Evolutionary conservation across 371 early-diverging fungal genomes (phyloP).

Genomic region (Batkoa obscura): DNA sequence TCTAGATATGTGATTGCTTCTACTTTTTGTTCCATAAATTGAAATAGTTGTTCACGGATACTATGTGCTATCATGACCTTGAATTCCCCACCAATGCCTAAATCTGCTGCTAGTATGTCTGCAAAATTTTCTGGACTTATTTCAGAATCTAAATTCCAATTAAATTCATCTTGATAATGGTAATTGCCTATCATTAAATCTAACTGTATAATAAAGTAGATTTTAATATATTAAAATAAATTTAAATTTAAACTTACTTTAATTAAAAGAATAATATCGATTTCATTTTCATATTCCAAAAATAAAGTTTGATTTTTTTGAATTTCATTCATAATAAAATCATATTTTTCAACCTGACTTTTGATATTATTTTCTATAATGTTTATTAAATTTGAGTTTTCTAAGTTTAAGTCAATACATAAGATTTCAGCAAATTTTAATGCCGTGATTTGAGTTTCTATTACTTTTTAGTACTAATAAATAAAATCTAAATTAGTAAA

Average conservation of each 20-base stretch:
- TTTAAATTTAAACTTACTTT: not conserved
- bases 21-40: not conserved
- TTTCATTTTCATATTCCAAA: not conserved
- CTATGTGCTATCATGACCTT: constrained; percentile 65
- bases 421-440: constrained; percentile 81
- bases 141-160: constrained; percentile 65
- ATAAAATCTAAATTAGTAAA: not conserved
- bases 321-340: constrained; percentile 9
- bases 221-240: not conserved
- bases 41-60: constrained; percentile 70
- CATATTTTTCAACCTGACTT: constrained; percentile 34
- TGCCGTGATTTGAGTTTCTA: constrained; percentile 68
- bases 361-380: constrained; percentile 68
- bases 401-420: constrained; percentile 60
- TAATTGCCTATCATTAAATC: constrained; percentile 72
- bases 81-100: constrained; percentile 85
- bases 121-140: constrained; percentile 78
- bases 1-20: not conserved
- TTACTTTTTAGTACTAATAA: not conserved
- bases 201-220: constrained; percentile 21
- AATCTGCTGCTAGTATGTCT: constrained; percentile 49
- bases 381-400: constrained; percentile 26
- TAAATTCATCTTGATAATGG: constrained; percentile 75
- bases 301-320: not conserved
- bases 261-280: not conserved